Evolutionary conservation across 2,329 filamentous ascomycete genomes (phyloP).

Genomic region (Cordyceps cateniannulata): DNA sequence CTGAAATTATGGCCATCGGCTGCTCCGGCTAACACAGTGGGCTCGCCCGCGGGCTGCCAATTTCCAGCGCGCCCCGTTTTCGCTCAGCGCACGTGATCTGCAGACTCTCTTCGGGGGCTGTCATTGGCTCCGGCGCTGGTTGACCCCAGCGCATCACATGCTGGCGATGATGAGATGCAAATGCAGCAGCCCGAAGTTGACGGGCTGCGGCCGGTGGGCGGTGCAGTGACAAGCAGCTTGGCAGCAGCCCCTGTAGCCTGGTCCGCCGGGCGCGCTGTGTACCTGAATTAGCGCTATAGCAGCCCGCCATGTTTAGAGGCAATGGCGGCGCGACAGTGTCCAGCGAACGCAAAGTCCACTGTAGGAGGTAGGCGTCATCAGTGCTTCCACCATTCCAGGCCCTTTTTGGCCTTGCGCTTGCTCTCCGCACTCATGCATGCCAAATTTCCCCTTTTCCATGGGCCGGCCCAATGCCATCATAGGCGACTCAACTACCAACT

Average conservation of each 20-base stretch:
- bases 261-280: neutral
- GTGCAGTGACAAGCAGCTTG: neutral
- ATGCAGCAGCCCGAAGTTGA: neutral
- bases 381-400: too few relatives aligned
- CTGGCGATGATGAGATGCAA: slow-evolving; percentile 3
- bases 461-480: slow-evolving; percentile 9
- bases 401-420: too few relatives aligned
- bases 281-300: neutral
- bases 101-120: neutral
- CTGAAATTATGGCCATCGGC: neutral
- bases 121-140: neutral
- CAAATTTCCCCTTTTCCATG: slow-evolving; percentile 33
- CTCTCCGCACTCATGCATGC: slow-evolving; percentile 14
- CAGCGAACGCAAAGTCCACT: neutral
- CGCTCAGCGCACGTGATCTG: neutral
- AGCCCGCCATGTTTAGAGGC: too few relatives aligned
- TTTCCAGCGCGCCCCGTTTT: slow-evolving; percentile 4
- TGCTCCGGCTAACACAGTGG: neutral
- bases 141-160: slow-evolving; percentile 28
- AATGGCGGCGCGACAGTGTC: neutral
- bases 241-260: neutral
- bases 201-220: too few relatives aligned
- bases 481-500: neutral
- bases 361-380: neutral
- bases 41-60: neutral